These are phyloP conservation scores for Neoscytalidium dimidiatum DNA, from an alignment of 2,329 filamentous ascomycete genomes.

Conservation along the genomic window DNA sequence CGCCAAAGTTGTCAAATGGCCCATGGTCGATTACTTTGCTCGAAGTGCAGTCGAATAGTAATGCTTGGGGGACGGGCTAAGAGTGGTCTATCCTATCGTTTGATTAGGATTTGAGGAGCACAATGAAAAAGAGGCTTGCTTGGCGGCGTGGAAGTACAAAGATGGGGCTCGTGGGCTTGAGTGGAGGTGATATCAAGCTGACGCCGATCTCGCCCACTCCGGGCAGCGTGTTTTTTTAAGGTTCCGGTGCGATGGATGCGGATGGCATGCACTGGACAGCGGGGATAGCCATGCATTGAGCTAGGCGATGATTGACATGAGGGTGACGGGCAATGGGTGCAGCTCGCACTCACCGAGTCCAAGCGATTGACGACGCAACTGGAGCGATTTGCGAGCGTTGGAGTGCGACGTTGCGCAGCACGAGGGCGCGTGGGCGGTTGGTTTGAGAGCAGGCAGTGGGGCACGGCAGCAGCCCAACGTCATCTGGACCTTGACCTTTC, in stretches of 20 bases:
- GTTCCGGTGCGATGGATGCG: neutral
- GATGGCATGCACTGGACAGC: neutral
- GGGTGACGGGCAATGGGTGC: neutral
- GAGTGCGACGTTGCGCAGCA: slow-evolving; percentile 6
- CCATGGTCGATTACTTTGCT: slow-evolving; percentile 10
- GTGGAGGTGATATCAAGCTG: slow-evolving; percentile 4
- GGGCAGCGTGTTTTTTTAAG: slow-evolving; percentile 3
- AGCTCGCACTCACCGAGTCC: neutral
- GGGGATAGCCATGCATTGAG: neutral
- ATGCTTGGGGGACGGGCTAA: neutral
- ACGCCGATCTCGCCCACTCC: neutral
- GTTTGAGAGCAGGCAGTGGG: neutral
- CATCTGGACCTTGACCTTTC: slow-evolving; percentile 7
- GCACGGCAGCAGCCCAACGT: neutral
- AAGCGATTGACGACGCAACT: neutral
- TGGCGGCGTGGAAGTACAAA: neutral
- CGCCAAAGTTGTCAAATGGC: slow-evolving; percentile 21
- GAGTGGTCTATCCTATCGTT: neutral
- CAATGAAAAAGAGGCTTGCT: neutral
- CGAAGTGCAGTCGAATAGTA: neutral
- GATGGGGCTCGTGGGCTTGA: neutral
- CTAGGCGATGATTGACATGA: neutral
- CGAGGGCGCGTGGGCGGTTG: neutral
- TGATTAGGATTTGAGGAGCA: neutral
- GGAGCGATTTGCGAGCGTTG: neutral